Base-by-base conservation (phyloP, 306 rosid genomes). In the Prunus armeniaca region DNA sequence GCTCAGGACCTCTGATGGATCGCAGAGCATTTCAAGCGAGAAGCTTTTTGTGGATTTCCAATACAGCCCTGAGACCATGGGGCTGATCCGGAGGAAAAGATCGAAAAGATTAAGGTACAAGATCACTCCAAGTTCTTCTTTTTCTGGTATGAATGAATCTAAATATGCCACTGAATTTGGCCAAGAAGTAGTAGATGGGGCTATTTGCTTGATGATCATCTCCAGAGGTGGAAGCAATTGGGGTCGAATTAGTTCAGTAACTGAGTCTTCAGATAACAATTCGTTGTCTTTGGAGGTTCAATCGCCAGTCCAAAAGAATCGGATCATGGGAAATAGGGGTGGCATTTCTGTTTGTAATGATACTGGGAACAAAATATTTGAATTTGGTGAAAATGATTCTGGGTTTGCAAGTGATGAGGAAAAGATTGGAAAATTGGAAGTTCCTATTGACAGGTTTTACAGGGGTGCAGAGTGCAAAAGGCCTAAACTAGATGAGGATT, bases 131-230 rank as follows among this genome's bases (percentile, higher is more conserved):
- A 76, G 52, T 20, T 71, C 71, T 75, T 67, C 67, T 65, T 64
- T 54, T 51, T 54, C 77, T 65, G 49, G 63, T 74, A 47, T 73
- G 55, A 61, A 60, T 78, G 82, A 69, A 47, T 78, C 67, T 72
- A 69, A 74, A n/a, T 70, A 28, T 49, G 70, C 20, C 5, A 1
- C 46, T 67, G 87, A 71, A 8, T 52, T 14, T 22, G 82, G 82
- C 17, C 76, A 65, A 30, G 87, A 81, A 49, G 62, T 68, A 46
- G 81, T 71, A 20, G 86, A 83, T 30, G 76, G 69, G 62, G 91
- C 91, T 41, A 12, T 80, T 2, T 71, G 77, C 68, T 72, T 87
- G 82, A 52, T 85, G 84, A 80, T 85, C 87, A 54, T 87, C 18
- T 85, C 87, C 1, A 73, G 69, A 8, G 84, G 87, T 32, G 62